Evolutionary conservation across 2,329 filamentous ascomycete genomes (phyloP), one percentile per base, ranked within the genome.

Genomic region (Clarireedia paspali): DNA sequence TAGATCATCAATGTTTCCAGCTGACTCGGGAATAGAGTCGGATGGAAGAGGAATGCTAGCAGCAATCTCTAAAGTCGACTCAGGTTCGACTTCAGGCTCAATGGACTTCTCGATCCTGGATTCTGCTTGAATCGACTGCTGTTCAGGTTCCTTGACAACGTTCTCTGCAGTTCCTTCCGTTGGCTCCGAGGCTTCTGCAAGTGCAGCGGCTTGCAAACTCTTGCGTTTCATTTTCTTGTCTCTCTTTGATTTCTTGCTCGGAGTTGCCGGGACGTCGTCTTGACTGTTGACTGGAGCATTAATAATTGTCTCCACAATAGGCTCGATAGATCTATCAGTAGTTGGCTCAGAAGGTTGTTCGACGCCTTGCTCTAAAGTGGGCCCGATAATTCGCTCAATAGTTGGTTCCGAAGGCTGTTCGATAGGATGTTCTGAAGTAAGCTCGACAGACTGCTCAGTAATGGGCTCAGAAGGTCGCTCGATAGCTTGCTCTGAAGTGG

Each of bases 161-260:
- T 4, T 27, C 17, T 48, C 46, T 36, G 14, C 7, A 42, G 39
- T 17, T 20, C 5, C 7, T 15, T 6, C 17, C 23, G 40, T 17
- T 12, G 40, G 12, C 10, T 23, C 23, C 14, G 48, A 34, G n/a
- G 17, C 17, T 24, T 47, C 20, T n/a, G 17, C 42, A 4, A 24
- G n/a, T 38, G 24, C 24, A 6, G 44, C 30, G 15, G 51, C 38
- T 38, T 53, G 40, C 26, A 26, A 3, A 27, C 30, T 39, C 42
- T 50, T 47, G 10, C 53, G 55, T 20, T 45, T 49, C 44, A 61
- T 61, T 45, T 60, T 62, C 36, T 60, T 62, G 23, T 74, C 73
- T 59, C 49, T 60, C 49, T 59, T 58, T 9, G 55, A 55, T 27
- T 56, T 53, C 34, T 50, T 50, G 14, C 27, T 38, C 3, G 30